Evolutionary conservation across 345 rosid species (phyloP), one percentile per base, ranked within the genome.

Genomic region (Citropsis articulata): DNA sequence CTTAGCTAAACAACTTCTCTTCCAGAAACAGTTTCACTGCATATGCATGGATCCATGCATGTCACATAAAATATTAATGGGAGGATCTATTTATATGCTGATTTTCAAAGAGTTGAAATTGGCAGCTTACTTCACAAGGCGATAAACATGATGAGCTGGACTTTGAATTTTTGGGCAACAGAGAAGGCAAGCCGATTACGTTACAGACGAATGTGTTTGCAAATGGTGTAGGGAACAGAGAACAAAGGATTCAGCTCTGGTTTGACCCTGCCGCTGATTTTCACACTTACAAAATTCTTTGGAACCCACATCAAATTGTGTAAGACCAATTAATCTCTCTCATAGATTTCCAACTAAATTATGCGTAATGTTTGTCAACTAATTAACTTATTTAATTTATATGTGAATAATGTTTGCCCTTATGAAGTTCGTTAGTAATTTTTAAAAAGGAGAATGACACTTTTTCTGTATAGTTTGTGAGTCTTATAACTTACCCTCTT

Each of bases 281-380:
- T 73, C 97, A 91, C 69, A 78, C 76, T 45, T 92, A 94, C 77
- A 48, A 69, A 13, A 73, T 92, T 74, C 93, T 94, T 28, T 94
- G 97, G 96, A 94, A 94, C 80, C 74, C 79, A 69, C 85, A 83
- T 75, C 98, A 92, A 50, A 86, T 91, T 66, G 91, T 90, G 98
- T 94, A 88, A 53, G 94, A 40, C 69, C 6, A 35, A 25, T 36
- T 12, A 45, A 28, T 62, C 78, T 28, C 65, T 53, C 21, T 72
- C n/a, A 18, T 21, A 7, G 56, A 19, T 73, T 18, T 33, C 12
- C 30, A 7, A 50, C 18, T 16, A 50, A 50, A 16, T 50, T 50
- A 50, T 12, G 13, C 3, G 4, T 42, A 16, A 0, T 50, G 55
- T 50, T 50, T 1, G 21, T 18, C 22, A 18, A 18, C 21, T 1